Evolutionary conservation across 192 early-diverging fungal genomes (phyloP).

Genomic region (Funneliformis mosseae): DNA sequence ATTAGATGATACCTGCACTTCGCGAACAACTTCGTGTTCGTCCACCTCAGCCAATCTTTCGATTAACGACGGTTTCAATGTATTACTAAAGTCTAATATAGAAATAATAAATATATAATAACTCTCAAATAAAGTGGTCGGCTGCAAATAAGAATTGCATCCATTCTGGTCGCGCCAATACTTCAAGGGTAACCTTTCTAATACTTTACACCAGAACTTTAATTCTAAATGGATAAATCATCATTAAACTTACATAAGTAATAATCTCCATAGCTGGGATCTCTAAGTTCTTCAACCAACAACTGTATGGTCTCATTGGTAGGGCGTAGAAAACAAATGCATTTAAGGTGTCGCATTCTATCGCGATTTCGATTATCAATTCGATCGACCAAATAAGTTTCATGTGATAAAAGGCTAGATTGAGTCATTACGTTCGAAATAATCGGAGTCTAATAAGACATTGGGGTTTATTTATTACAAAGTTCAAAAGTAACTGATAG

Average conservation of each 20-base stretch:
- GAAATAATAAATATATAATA: background rate
- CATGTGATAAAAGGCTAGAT: conserved; percentile 86
- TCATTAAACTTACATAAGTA: conserved; percentile 73
- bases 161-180: too few species aligned
- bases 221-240: background rate
- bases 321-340: conserved; percentile 89
- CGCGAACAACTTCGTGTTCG: conserved; percentile 89
- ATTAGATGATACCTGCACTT: conserved; percentile 76
- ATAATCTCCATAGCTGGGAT: conserved; percentile 95
- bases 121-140: background rate
- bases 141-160: too few species aligned
- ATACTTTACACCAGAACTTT: too few species aligned
- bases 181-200: too few species aligned
- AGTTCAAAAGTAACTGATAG: background rate
- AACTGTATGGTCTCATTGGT: conserved; percentile 82
- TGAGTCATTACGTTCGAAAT: conserved; percentile 94
- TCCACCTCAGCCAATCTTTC: conserved; percentile 95
- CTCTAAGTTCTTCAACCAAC: conserved; percentile 86
- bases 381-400: conserved; percentile 93
- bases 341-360: conserved; percentile 94
- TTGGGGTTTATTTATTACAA: background rate
- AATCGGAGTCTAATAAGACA: conserved; percentile 77
- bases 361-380: conserved; percentile 86
- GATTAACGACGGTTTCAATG: conserved; percentile 87
- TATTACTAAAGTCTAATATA: conserved; percentile 85